These are phyloP conservation scores for Cucurbita moschata DNA, from an alignment of 306 rosid genomes.

Conservation along the genomic window DNA sequence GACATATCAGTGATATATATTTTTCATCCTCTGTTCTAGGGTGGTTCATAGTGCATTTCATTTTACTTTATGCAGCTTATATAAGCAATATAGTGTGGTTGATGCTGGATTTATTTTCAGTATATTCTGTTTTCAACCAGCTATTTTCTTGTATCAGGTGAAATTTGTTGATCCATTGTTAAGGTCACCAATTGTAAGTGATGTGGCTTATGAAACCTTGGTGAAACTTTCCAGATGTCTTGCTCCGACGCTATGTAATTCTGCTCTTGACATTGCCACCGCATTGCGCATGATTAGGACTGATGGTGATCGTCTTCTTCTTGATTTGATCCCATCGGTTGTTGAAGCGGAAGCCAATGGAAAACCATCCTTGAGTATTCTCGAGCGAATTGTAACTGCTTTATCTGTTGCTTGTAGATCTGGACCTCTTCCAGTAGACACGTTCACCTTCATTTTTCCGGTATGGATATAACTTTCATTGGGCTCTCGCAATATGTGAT, in stretches of 20 bases:
- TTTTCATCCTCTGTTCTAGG: background rate
- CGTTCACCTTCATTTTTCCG: conserved; percentile 86
- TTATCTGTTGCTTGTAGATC: conserved; percentile 72
- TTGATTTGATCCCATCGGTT: conserved; percentile 42
- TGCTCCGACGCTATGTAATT: conserved; percentile 73
- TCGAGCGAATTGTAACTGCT: conserved; percentile 64
- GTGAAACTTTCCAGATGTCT: conserved; percentile 76
- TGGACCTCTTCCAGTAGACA: conserved; percentile 92
- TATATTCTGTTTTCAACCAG: background rate
- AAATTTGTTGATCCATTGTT: conserved; percentile 74
- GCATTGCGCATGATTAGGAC: conserved; percentile 69
- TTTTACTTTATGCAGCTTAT: background rate
- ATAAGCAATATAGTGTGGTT: background rate
- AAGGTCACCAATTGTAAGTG: conserved; percentile 69
- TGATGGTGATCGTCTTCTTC: conserved; percentile 45
- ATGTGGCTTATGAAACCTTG: conserved; percentile 79
- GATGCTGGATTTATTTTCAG: background rate
- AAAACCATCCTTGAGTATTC: conserved; percentile 41
- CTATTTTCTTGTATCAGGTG: conserved; percentile 41
- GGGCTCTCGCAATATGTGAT: background rate
- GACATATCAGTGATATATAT: too few relatives aligned
- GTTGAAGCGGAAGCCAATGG: conserved; percentile 43
- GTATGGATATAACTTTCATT: conserved; percentile 25
- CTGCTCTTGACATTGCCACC: conserved; percentile 88
- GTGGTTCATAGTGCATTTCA: background rate